phyloP scores from a whole-genome alignment of 2,329 filamentous ascomycete genomes.

The Aspergillus bombycis region DNA sequence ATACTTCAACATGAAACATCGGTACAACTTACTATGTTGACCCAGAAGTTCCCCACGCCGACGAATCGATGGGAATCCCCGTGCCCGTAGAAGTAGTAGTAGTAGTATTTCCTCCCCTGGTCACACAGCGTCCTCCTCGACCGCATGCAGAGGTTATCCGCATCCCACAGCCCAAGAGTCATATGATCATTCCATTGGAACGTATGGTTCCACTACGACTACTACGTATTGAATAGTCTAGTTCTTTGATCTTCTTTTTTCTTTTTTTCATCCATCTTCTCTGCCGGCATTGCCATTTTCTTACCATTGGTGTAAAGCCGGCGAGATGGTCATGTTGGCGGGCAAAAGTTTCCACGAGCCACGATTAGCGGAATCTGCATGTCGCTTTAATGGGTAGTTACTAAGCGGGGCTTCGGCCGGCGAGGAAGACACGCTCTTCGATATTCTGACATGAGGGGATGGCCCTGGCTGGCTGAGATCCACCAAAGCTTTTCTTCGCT shows the following conservation, averaged over 20 bases:
- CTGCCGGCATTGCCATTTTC: not conserved
- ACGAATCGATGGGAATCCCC: not conserved
- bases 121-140: not conserved
- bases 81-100: not conserved
- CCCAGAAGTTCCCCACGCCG: not conserved
- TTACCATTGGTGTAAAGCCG: slow-evolving; percentile 3
- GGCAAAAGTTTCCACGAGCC: slow-evolving; percentile 5
- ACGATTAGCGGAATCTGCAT: slow-evolving; percentile 20
- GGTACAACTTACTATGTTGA: not conserved
- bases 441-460: not conserved
- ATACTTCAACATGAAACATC: slow-evolving; percentile 7
- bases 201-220: not conserved
- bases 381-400: slow-evolving; percentile 27
- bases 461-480: not conserved
- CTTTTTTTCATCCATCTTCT: not conserved
- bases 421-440: not conserved
- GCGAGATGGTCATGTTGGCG: not conserved
- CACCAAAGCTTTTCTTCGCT: not conserved
- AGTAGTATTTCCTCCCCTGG: not conserved
- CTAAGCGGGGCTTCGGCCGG: slow-evolving; percentile 17
- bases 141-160: not conserved
- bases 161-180: not conserved
- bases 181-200: not conserved
- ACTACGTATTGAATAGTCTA: not conserved
- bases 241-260: not conserved